Evolutionary conservation across 352 stramenopile species (phyloP).

Genomic region (Phytophthora lateralis): DNA sequence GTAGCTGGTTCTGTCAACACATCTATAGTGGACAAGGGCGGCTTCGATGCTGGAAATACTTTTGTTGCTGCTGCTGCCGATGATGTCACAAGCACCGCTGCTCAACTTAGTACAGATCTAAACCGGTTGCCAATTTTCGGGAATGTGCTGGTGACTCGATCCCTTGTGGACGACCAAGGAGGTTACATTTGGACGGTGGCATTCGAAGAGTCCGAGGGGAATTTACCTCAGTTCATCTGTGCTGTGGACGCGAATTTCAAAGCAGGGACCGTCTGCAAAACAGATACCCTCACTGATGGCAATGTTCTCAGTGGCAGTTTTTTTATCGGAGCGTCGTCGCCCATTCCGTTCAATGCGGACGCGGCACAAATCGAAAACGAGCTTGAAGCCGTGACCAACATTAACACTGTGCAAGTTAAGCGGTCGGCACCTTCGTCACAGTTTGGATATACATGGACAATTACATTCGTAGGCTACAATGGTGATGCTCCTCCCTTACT

Average conservation of each 20-base stretch:
- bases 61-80: conserved; percentile 49
- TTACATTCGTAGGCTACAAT: conserved; percentile 78
- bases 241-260: conserved; percentile 38
- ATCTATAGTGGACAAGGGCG: conserved; percentile 53
- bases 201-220: conserved; percentile 67
- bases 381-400: conserved; percentile 66
- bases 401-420: conserved; percentile 64
- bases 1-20: conserved; percentile 43
- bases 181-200: conserved; percentile 80
- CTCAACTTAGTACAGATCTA: conserved; percentile 51
- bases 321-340: conserved; percentile 60
- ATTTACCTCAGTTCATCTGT: conserved; percentile 80
- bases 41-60: conserved; percentile 51
- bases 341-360: conserved; percentile 64
- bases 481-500: conserved; percentile 64
- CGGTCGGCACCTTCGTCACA: conserved; percentile 55
- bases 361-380: conserved; percentile 47
- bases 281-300: conserved; percentile 70
- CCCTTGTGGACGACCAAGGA: conserved; percentile 66
- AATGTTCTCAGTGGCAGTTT: conserved; percentile 81
- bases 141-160: conserved; percentile 63
- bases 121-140: conserved; percentile 65
- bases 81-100: conserved; percentile 34
- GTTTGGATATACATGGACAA: conserved; percentile 72
- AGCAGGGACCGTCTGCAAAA: conserved; percentile 45